These are phyloP conservation scores for Urochloa ruziziensis DNA, from an alignment of 176 grass and related monocot species.

Conservation along the genomic window DNA sequence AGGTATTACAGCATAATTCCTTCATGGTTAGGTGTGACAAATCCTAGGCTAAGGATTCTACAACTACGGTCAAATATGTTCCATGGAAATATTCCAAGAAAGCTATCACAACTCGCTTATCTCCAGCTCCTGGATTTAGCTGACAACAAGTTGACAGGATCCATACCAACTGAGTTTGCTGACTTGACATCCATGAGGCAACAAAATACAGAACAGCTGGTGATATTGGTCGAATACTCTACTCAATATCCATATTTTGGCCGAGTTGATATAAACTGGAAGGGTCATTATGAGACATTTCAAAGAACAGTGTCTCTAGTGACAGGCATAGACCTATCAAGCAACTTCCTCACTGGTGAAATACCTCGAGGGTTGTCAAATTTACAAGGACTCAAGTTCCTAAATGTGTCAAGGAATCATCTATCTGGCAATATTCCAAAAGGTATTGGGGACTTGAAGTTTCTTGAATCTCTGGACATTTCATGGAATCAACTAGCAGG, in stretches of 20 bases:
- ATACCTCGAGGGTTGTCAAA: neutral
- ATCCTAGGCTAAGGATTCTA: neutral
- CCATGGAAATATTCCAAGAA: neutral
- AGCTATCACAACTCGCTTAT: neutral
- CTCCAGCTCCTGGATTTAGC: neutral
- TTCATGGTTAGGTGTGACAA: neutral
- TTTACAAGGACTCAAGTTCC: neutral
- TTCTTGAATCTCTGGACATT: neutral
- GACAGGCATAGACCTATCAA: neutral
- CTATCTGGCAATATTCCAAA: neutral
- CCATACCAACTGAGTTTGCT: neutral
- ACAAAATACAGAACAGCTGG: neutral
- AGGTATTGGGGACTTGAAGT: neutral
- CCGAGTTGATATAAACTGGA: neutral
- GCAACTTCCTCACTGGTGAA: neutral
- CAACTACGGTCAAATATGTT: neutral
- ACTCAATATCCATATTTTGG: neutral
- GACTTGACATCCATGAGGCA: neutral
- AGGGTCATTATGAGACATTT: neutral
- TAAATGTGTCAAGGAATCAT: neutral
- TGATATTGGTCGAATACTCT: neutral
- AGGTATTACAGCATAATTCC: neutral
- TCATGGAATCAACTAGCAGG: neutral
- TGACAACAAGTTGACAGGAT: neutral
- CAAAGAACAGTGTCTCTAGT: neutral